These are phyloP conservation scores for Trichoderma asperelloides DNA, from an alignment of 495 filamentous ascomycete species.

Conservation along the genomic window DNA sequence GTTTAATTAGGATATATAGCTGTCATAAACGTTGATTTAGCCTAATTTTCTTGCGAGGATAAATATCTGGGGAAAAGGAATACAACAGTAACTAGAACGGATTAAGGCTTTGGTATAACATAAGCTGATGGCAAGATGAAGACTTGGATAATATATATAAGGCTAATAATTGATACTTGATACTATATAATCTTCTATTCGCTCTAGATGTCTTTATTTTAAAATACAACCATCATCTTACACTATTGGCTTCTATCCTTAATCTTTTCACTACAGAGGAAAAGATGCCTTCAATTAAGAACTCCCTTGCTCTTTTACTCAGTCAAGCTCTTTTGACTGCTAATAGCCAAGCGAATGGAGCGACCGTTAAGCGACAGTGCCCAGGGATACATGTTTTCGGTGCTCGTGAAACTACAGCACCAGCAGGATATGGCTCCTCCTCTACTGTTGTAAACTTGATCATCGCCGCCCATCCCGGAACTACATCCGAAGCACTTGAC, in stretches of 20 bases:
- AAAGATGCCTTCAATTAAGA: constrained; percentile 1
- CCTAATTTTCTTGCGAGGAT: background rate
- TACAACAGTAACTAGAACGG: constrained; percentile 1
- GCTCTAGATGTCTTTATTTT: background rate
- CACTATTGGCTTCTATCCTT: background rate
- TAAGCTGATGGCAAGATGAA: background rate
- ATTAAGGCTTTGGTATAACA: background rate
- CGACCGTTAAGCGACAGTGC: constrained; percentile 19
- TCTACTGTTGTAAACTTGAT: constrained; percentile 45
- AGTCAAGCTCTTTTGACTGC: background rate
- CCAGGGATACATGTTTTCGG: constrained; percentile 52
- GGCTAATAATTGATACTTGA: background rate
- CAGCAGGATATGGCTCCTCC: constrained; percentile 48
- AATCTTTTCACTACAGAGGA: background rate
- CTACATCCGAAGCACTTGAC: constrained; percentile 47
- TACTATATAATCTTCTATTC: background rate
- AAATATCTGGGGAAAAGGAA: background rate
- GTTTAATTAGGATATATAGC: background rate
- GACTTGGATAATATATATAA: background rate
- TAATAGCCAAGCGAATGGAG: background rate
- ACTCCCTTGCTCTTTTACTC: background rate
- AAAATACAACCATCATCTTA: background rate
- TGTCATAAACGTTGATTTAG: background rate
- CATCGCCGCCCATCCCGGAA: constrained; percentile 38
- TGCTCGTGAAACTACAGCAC: constrained; percentile 54